Evolutionary conservation across 2,329 filamentous ascomycete species (phyloP).

Genomic region (Fusarium virguliforme): DNA sequence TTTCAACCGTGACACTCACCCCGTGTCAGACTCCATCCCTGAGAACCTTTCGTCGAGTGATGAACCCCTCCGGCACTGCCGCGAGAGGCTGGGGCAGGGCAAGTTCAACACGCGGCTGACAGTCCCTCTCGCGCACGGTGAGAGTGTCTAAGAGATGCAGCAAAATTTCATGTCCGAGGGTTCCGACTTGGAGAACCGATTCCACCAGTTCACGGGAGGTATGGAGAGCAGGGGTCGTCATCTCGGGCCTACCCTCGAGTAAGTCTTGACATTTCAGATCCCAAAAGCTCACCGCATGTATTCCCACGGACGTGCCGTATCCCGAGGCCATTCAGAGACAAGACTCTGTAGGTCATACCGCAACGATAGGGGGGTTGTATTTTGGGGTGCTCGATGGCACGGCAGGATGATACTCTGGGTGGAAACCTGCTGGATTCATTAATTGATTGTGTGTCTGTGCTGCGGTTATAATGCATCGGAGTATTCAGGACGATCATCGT

Average conservation of each 20-base stretch:
- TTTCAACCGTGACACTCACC: neutral
- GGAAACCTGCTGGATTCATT: neutral
- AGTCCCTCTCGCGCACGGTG: neutral
- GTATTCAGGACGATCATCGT: constrained; percentile 10
- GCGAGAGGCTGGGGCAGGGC: neutral
- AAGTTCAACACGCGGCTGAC: constrained; percentile 3
- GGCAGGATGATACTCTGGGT: constrained; percentile 16
- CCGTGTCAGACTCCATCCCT: neutral
- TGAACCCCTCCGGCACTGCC: neutral
- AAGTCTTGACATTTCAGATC: constrained; percentile 5
- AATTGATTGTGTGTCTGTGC: neutral
- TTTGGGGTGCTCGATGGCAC: constrained; percentile 14
- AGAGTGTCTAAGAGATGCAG: neutral
- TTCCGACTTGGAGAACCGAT: neutral
- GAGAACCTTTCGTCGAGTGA: neutral
- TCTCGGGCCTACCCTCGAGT: constrained; percentile 2
- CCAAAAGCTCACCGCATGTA: constrained; percentile 1
- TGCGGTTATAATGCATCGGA: constrained; percentile 33
- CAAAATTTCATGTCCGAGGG: neutral
- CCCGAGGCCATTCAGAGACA: constrained; percentile 3
- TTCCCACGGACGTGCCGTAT: neutral
- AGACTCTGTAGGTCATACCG: neutral
- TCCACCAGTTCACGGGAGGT: too few species aligned
- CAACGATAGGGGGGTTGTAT: constrained; percentile 4
- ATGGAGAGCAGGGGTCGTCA: neutral